phyloP scores from a whole-genome alignment of 805 yeast genomes.

The Metschnikowia peoriensis region DNA sequence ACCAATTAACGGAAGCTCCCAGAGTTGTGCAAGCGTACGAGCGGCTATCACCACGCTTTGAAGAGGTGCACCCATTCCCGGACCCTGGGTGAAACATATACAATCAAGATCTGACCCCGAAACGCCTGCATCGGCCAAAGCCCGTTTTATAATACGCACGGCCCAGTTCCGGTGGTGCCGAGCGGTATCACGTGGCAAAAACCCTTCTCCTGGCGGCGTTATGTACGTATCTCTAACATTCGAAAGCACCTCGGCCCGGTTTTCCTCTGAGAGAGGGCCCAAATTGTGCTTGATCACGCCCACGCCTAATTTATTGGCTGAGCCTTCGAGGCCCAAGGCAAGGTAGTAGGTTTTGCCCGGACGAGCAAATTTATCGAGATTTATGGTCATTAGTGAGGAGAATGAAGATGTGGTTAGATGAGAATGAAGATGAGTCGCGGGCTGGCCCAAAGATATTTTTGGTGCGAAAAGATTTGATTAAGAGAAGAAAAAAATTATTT shows the following conservation, averaged over 20 bases:
- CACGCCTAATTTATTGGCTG: conserved; percentile 94
- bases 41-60: conserved; percentile 94
- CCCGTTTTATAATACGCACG: conserved; percentile 65
- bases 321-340: conserved; percentile 93
- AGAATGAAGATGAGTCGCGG: neutral
- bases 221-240: conserved; percentile 93
- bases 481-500: too few relatives aligned
- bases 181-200: conserved; percentile 94
- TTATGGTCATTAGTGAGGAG: conserved; percentile 24
- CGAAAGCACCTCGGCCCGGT: conserved; percentile 75
- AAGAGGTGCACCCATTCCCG: conserved; percentile 99
- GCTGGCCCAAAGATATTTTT: neutral
- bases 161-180: conserved; percentile 96
- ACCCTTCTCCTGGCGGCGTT: conserved; percentile 98
- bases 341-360: conserved; percentile 52
- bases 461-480: too few relatives aligned
- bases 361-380: conserved; percentile 44
- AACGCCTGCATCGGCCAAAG: conserved; percentile 62
- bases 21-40: conserved; percentile 73
- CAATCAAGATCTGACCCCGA: conserved; percentile 58
- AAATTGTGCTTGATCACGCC: conserved; percentile 79
- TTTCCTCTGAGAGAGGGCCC: conserved; percentile 54
- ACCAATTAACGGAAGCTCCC: conserved; percentile 85
- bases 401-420: neutral
- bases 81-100: conserved; percentile 95